Base-by-base conservation (phyloP, 257 asterid species). In the Coffea canephora region DNA sequence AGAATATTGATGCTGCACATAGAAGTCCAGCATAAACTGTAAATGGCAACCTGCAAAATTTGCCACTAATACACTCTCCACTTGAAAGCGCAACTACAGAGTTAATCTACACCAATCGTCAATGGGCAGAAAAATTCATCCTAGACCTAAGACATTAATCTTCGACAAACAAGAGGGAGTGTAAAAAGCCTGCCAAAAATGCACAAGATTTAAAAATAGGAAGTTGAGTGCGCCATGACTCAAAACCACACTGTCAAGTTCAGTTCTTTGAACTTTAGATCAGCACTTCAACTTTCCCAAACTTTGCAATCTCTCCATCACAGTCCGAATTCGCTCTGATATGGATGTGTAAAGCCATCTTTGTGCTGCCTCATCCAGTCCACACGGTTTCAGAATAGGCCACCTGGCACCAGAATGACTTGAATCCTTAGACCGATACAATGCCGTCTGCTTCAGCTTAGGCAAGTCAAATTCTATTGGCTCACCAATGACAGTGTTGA, bases 341-440 rank as follows among this genome's bases (percentile, higher is more conserved):
- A 96, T 91, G 68, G 84, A 82, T 74, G 85, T 72, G 86, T 90
- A 96, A 6, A 96, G 94, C 79, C 85, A 88, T 84, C 86, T 87
- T 82, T 96, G 97, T 69, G 98, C 97, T n/a, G 93, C 95, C 83
- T 89, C 95, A 34, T 94, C 86, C 82, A 94, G 89, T 73, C 97
- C 97, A 65, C 92, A 85, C 3, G 82, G 86, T 61, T 80, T 74
- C 77, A 88, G 71, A 61, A 82, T 81, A 16, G 96, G 98, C 98
- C 97, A 92, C 69, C 87, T 88, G 27, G 77, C 68, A 74, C 75
- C 78, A 67, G 88, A 73, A 83, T 75, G 71, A 78, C 90, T 78
- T 36, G 76, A 50, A 79, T 87, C 88, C 79, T 83, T 84, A 0
- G 99, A 91, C 84, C 76, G 81, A 23, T 89, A 87, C 61, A 86